Evolutionary conservation across 305 asterid genomes (phyloP).

Genomic region (Lippia alba): DNA sequence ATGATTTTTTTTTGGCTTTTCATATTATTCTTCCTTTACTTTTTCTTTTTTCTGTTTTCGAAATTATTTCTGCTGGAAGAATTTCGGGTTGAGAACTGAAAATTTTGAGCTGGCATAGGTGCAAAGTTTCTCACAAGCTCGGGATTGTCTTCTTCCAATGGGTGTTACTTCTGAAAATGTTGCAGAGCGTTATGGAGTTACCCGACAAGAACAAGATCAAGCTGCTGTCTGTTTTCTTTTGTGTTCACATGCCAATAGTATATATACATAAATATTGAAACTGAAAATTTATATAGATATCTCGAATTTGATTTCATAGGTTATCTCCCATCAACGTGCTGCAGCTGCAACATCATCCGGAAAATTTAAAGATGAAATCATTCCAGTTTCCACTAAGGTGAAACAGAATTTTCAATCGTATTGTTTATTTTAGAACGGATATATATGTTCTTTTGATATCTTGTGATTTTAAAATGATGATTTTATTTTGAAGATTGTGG

Average conservation of each 20-base stretch:
- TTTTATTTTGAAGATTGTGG: slow-evolving; percentile 56
- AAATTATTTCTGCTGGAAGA: slow-evolving; percentile 3
- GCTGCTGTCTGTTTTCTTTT: slow-evolving; percentile 71
- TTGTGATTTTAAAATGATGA: slow-evolving; percentile 16
- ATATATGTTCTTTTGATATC: background rate
- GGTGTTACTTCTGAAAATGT: slow-evolving; percentile 95
- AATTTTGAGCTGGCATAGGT: slow-evolving; percentile 45
- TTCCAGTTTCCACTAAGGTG: slow-evolving; percentile 87
- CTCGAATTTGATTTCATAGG: slow-evolving; percentile 48
- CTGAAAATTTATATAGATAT: background rate
- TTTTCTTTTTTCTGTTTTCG: background rate
- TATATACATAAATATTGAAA: background rate
- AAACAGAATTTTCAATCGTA: slow-evolving; percentile 9
- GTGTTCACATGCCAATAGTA: background rate
- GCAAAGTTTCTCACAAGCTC: slow-evolving; percentile 66
- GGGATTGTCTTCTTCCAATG: slow-evolving; percentile 94
- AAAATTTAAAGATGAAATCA: slow-evolving; percentile 83
- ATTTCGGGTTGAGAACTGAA: background rate
- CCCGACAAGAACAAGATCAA: slow-evolving; percentile 89
- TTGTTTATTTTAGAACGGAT: background rate
- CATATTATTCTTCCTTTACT: no score
- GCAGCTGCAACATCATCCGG: slow-evolving; percentile 84
- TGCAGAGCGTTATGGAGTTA: slow-evolving; percentile 80
- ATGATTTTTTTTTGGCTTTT: background rate
- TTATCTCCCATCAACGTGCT: slow-evolving; percentile 84